Evolutionary conservation across 1,284 basidiomycete genomes (phyloP).

Genomic region (Irpex rosettiformis): DNA sequence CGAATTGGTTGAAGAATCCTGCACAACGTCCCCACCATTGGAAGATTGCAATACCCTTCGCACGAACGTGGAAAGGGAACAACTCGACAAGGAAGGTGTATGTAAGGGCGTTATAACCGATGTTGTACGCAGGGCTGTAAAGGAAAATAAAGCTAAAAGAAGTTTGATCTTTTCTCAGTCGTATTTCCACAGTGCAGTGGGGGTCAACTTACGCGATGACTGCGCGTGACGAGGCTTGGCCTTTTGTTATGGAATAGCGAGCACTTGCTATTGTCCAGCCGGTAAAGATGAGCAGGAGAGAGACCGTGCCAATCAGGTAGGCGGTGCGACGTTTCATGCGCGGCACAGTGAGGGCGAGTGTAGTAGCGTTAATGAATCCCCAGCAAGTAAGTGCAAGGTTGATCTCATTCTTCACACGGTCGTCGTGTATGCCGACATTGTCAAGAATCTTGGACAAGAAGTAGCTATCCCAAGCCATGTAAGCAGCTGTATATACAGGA

Average conservation of each 20-base stretch:
- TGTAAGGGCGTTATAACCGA: slow-evolving; percentile 61
- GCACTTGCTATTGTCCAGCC: slow-evolving; percentile 53
- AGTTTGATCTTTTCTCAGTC: slow-evolving; percentile 2
- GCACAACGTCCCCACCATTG: slow-evolving; percentile 56
- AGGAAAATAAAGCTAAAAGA: slow-evolving; percentile 61
- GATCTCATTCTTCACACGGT: slow-evolving; percentile 48
- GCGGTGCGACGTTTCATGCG: slow-evolving; percentile 44
- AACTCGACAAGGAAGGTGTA: slow-evolving; percentile 67
- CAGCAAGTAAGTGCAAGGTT: slow-evolving; percentile 53
- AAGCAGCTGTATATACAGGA: not conserved
- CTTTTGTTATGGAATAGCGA: slow-evolving; percentile 38
- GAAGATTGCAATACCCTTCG: slow-evolving; percentile 64
- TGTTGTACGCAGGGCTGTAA: slow-evolving; percentile 64
- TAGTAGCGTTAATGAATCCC: slow-evolving; percentile 50
- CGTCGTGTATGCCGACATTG: slow-evolving; percentile 67
- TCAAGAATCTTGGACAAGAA: slow-evolving; percentile 72
- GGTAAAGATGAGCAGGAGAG: slow-evolving; percentile 46
- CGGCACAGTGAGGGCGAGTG: slow-evolving; percentile 45
- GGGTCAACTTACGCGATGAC: slow-evolving; percentile 40
- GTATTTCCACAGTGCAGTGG: not conserved
- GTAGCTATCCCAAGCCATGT: slow-evolving; percentile 38
- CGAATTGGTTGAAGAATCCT: slow-evolving; percentile 67
- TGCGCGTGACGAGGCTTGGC: slow-evolving; percentile 42
- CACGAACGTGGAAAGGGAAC: slow-evolving; percentile 60
- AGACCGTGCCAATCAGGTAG: slow-evolving; percentile 48